Base-by-base conservation (phyloP, 2,329 filamentous ascomycete genomes). In the Zymoseptoria brevis region DNA sequence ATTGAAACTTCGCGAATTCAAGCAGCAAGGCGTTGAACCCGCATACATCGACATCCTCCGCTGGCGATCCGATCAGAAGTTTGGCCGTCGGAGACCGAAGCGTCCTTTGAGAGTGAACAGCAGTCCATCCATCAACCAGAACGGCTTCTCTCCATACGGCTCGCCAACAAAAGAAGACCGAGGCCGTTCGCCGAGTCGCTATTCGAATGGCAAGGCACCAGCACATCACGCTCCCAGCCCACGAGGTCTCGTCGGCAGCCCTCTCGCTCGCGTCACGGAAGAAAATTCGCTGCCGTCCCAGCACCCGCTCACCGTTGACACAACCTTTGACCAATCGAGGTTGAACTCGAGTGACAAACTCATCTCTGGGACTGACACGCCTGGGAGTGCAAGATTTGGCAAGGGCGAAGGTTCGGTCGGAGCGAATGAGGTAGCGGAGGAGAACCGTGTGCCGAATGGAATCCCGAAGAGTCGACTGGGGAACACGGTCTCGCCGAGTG, bases 31-130 rank as follows among this genome's bases (percentile, higher is more conserved):
- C 57, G 89, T 96, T 57, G 93, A 97, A 75, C 94, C 94, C 19
- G 82, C 87, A 24, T 99, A 97, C 75, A 86, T 99, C 71, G 93
- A 96, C 72, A 96, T 99, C 70, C 79, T 99, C 68, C 84, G 94
- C 67, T 97, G 94, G 91, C 87, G 94, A 72, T 87, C 88, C 76
- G 94, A 99, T 73, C 93, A 97, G 74, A 97, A 96, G 77, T 88
- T 94, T 73, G 93, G 93, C 53, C 79, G 84, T 57, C 80, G 79
- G 66, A 74, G 73, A 35, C 65, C 68, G 2, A 81, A 77, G 64
- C 78, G 76, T 68, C 66, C 67, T 50, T 74, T 67, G 74, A 77
- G 64, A 75, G 79, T 59, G 72, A 83, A 68, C 79, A 80, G 67
- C 35, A 77, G 83, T 62, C 84, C 82, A 65, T 78, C 80, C 16